phyloP scores from a whole-genome alignment of 139 green algal genomes.

The Limnomonas spitsbergensis region DNA sequence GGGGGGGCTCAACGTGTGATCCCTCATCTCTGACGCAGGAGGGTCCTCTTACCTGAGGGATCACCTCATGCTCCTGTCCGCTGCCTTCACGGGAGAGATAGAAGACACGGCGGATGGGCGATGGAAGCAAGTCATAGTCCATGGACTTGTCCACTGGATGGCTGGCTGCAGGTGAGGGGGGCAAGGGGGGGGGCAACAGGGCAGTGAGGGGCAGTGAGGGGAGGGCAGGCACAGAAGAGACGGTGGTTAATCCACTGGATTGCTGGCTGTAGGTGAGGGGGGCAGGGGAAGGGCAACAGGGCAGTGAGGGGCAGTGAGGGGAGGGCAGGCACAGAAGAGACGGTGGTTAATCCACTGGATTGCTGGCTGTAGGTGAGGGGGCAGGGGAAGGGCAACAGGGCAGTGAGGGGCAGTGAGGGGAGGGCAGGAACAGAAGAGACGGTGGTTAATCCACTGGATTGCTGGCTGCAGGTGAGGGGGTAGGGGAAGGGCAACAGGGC shows the following conservation, averaged over 20 bases:
- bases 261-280: neutral
- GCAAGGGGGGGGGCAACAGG: too few relatives aligned
- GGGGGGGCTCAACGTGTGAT: too few relatives aligned
- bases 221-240: conserved; percentile 92
- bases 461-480: too few relatives aligned
- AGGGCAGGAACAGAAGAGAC: too few relatives aligned
- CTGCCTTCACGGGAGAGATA: conserved; percentile 84
- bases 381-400: too few relatives aligned
- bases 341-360: conserved; percentile 75
- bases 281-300: too few relatives aligned
- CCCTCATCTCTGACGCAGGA: neutral
- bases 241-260: conserved; percentile 75
- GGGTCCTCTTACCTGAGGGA: conserved; percentile 36
- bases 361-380: neutral
- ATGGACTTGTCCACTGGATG: conserved; percentile 59
- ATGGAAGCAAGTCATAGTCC: conserved; percentile 57
- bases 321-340: conserved; percentile 92
- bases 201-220: too few relatives aligned
- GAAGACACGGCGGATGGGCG: conserved; percentile 88
- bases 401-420: too few relatives aligned
- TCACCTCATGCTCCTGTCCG: conserved; percentile 79
- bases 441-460: too few relatives aligned
- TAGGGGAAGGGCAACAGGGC: too few relatives aligned
- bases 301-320: too few relatives aligned
- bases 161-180: neutral